Evolutionary conservation across 306 rosid species (phyloP).

Genomic region (Amphicarpaea edgeworthii): DNA sequence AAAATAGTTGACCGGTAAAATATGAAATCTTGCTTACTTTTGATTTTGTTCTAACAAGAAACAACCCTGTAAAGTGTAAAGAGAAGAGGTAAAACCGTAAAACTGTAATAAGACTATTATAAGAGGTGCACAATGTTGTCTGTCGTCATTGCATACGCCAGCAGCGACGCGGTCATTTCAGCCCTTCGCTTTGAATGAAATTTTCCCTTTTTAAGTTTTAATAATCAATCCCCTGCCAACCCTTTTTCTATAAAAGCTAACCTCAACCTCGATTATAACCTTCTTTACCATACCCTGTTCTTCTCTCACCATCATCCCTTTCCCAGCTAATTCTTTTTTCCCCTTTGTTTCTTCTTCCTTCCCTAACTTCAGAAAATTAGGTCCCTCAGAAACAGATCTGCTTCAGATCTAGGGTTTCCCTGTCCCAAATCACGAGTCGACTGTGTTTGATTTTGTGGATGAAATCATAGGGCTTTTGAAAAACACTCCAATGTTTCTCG

Average conservation of each 20-base stretch:
- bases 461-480: constrained; percentile 27
- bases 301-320: not conserved
- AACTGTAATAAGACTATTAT: too few relatives aligned
- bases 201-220: not conserved
- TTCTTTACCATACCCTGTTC: constrained; percentile 12
- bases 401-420: constrained; percentile 48
- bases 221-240: not conserved
- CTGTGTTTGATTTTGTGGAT: constrained; percentile 10
- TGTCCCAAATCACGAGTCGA: not conserved
- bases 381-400: constrained; percentile 23
- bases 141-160: constrained; percentile 40
- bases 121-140: not conserved
- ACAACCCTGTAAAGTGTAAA: not conserved
- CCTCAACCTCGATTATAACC: accelerated
- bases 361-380: not conserved
- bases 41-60: too few relatives aligned
- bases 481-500: constrained; percentile 47
- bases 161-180: constrained; percentile 34
- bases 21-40: too few relatives aligned
- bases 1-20: too few relatives aligned
- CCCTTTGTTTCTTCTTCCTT: not conserved
- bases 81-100: not conserved
- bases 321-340: not conserved
- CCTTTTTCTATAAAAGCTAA: constrained; percentile 38
- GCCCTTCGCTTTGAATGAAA: constrained; percentile 9